Base-by-base conservation (phyloP, 2,329 filamentous ascomycete species). In the Blastomyces gilchristii region DNA sequence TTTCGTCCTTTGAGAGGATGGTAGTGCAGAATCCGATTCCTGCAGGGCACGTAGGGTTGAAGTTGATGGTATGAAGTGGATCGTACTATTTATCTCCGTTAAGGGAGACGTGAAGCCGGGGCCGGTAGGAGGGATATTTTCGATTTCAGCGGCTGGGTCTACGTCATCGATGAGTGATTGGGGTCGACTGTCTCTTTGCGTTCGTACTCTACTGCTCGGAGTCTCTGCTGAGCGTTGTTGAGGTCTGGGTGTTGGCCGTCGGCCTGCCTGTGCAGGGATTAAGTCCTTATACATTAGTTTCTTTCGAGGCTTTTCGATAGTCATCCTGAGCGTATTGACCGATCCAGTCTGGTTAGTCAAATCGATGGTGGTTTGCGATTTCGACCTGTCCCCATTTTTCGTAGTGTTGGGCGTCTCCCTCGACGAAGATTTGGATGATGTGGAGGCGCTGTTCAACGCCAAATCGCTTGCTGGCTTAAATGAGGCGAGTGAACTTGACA, bases 201-300 rank as follows among this genome's bases (percentile, higher is more conserved):
- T 41, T n/a, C n/a, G 31, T 57, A 41, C 52, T 28, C 14, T 53
- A 28, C 28, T 53, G 18, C 22, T 53, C 47, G 39, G 22, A 0
- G 5, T 34, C 28, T 43, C 54, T 63, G 41, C 63, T 37, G 61
- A 37, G 53, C 62, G n/a, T 54, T 62, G 57, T 59, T 37, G 25
- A 62, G 45, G 6, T 62, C 62, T 31, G 65, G 60, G 18, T 50
- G 61, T 22, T 67, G 58, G 18, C 61, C 53, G 52, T 54, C 63
- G 22, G 54, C 31, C 11, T 64, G 63, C 67, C 34, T 68, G 65
- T 11, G 73, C 72, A n/a, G 74, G 73, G 28, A 77, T 64, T 41
- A 77, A 65, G 28, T 74, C 75, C 61, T 70, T 71, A 64, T 78
- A 79, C 72, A 79, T 76, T 39, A 80, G 63, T 63, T 79, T 79